phyloP scores from a whole-genome alignment of 306 rosid species.

The Pterocarpus santalinus region DNA sequence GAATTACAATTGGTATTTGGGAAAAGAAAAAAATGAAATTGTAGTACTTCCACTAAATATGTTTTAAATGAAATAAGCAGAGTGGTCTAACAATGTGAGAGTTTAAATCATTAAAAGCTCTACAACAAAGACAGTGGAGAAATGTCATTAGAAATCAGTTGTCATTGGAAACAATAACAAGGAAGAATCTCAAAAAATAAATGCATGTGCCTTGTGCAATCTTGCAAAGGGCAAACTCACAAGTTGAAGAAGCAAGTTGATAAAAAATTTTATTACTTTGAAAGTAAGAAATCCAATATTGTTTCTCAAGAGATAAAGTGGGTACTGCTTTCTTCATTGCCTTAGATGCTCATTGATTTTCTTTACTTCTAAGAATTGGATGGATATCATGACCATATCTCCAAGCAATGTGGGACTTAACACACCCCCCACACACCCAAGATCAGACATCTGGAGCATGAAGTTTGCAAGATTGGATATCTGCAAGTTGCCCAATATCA shows the following conservation, averaged over 20 bases:
- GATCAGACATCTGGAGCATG: no score
- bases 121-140: not conserved
- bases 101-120: not conserved
- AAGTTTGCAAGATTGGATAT: no score
- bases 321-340: not conserved
- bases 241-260: slow-evolving; percentile 13
- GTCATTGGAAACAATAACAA: slow-evolving; percentile 15
- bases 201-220: slow-evolving; percentile 17
- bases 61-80: not conserved
- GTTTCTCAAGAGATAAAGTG: not conserved
- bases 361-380: no score
- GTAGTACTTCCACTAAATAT: not conserved
- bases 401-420: no score
- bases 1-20: not conserved
- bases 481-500: no score
- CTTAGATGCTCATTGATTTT: not conserved
- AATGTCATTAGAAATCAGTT: slow-evolving; percentile 4
- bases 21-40: not conserved
- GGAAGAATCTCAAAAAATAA: not conserved
- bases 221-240: slow-evolving; percentile 9
- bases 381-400: no score
- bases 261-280: not conserved
- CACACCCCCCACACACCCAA: no score
- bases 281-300: not conserved
- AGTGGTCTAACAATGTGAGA: not conserved